Evolutionary conservation across 768 basidiomycete species (phyloP).

Genomic region (Tricholoma furcatifolium): DNA sequence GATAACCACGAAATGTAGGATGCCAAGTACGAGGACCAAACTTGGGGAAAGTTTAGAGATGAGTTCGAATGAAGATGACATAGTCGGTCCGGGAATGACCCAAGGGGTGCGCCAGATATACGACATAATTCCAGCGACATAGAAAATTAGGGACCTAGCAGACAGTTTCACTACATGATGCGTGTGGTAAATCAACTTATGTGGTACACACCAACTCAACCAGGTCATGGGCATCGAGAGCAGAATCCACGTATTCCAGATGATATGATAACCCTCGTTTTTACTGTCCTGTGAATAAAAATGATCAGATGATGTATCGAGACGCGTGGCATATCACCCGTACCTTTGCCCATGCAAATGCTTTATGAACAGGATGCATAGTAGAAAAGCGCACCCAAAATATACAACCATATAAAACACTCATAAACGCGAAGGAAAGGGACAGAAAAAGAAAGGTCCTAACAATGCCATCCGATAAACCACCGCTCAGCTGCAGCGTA

Average conservation of each 20-base stretch:
- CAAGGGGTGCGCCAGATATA: conserved; percentile 72
- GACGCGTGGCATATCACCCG: not conserved
- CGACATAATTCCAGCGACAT: conserved; percentile 57
- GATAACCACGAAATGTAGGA: conserved; percentile 58
- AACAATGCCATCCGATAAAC: conserved; percentile 55
- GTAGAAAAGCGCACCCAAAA: conserved; percentile 70
- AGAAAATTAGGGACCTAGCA: conserved; percentile 68
- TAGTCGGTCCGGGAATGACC: too few species aligned
- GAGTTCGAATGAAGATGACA: too few species aligned
- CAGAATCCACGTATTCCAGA: conserved; percentile 62
- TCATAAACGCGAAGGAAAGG: conserved; percentile 66
- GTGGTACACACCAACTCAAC: conserved; percentile 59
- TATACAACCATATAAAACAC: conserved; percentile 69
- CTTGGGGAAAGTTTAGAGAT: conserved; percentile 58
- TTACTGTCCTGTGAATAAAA: conserved; percentile 1
- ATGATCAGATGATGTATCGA: not conserved
- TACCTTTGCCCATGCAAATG: conserved; percentile 57
- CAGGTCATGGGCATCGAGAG: conserved; percentile 64
- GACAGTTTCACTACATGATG: too few species aligned
- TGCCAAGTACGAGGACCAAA: conserved; percentile 48
- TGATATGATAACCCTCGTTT: conserved; percentile 17
- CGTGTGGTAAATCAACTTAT: too few species aligned
- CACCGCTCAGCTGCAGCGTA: conserved; percentile 56
- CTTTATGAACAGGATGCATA: conserved; percentile 70
- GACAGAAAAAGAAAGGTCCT: conserved; percentile 63